A percentile compares a stretch with the other conserved stretches of the same genome.
Conservation (phyloP, 2,329 filamentous ascomycete species). For the Xylaria digitata region DNA sequence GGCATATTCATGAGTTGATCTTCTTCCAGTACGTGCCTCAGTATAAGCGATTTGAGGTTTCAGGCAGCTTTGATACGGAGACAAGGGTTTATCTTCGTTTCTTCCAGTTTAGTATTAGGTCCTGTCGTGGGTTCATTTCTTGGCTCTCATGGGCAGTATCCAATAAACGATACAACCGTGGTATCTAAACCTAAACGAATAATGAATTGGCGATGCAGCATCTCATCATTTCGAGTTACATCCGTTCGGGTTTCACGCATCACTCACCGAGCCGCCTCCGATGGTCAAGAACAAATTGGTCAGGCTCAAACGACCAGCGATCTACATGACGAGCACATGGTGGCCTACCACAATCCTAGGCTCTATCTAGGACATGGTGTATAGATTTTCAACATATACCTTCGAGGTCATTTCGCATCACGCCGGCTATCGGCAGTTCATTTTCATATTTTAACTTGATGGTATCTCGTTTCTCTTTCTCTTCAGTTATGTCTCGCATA, state of each 20-base stretch:
- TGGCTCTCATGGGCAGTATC: constrained; percentile 13
- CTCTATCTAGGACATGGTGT: background rate
- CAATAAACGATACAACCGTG: constrained; percentile 20
- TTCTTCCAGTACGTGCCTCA: constrained; percentile 5
- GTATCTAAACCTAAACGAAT: constrained; percentile 7
- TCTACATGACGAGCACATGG: constrained; percentile 8
- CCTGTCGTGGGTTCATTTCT: background rate
- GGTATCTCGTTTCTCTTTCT: background rate
- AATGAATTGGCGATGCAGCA: constrained; percentile 18
- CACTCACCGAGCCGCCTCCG: constrained; percentile 36
- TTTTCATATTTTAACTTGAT: background rate
- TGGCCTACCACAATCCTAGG: constrained; percentile 1
- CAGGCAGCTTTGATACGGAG: background rate
- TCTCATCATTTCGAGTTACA: constrained; percentile 23
- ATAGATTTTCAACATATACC: background rate
- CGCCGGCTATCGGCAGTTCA: background rate
- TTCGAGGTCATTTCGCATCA: background rate
- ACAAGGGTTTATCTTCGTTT: background rate
- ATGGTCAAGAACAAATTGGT: constrained; percentile 23
- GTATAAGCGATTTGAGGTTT: constrained; percentile 11
- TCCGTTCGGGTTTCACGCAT: constrained; percentile 26
- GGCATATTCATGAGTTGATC: constrained; percentile 13
- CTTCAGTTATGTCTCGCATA: background rate
- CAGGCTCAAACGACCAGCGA: constrained; percentile 10
- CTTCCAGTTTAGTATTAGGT: background rate